A percentile compares a stretch with the other conserved stretches of the same genome.
Conservation (phyloP, 106 monocot genomes). For the Narthecium ossifragum region DNA sequence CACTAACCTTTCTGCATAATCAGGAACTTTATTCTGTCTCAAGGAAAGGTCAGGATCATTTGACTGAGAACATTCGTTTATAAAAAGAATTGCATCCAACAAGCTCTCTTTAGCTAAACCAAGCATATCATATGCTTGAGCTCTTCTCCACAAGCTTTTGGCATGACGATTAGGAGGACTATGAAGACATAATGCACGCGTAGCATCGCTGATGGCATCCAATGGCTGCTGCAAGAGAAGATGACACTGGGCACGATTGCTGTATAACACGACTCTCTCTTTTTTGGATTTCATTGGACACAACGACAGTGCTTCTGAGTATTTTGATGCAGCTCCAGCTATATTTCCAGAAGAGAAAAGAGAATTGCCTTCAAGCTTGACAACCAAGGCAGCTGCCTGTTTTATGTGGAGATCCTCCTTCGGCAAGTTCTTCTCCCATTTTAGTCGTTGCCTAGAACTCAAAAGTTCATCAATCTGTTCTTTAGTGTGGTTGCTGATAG, state of each 20-base stretch:
- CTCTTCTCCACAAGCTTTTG: conserved; percentile 90
- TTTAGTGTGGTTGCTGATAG: conserved; percentile 31
- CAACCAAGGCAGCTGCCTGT: conserved; percentile 73
- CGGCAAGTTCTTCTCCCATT: conserved; percentile 69
- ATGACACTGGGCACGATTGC: conserved; percentile 92
- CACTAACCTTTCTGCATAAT: conserved; percentile 89
- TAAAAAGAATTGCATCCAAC: conserved; percentile 83
- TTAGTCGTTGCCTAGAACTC: conserved; percentile 50
- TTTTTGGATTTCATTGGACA: conserved; percentile 85
- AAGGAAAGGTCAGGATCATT: conserved; percentile 68
- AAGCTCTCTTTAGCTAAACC: conserved; percentile 86
- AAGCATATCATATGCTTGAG: conserved; percentile 93
- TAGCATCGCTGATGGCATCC: conserved; percentile 84
- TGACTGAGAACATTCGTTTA: conserved; percentile 81
- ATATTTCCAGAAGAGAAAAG: conserved; percentile 85
- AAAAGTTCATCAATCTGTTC: conserved; percentile 58
- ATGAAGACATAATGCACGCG: conserved; percentile 81
- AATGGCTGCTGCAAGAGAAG: conserved; percentile 88
- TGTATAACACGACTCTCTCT: conserved; percentile 84
- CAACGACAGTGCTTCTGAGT: conserved; percentile 85
- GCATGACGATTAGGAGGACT: conserved; percentile 79
- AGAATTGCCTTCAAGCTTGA: conserved; percentile 91
- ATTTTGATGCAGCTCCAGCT: conserved; percentile 69
- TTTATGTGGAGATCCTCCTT: conserved; percentile 90
- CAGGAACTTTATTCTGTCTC: conserved; percentile 84